Conservation (phyloP, 495 filamentous ascomycete species). For the Amniculicola lignicola region DNA sequence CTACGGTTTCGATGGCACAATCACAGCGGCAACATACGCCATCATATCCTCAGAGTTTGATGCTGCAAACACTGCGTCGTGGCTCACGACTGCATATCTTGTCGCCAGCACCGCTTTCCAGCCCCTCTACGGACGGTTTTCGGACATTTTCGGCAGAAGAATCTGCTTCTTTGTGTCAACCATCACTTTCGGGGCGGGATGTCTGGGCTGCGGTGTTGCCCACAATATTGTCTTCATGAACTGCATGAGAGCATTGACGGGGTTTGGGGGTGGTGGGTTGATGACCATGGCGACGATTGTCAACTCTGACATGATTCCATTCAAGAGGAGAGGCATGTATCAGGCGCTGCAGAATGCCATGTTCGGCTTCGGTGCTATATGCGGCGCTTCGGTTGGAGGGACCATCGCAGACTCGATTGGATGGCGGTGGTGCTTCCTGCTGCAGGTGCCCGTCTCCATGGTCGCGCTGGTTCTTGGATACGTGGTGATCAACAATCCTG, state of each 20-base stretch:
- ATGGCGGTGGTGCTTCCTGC: constrained; percentile 52
- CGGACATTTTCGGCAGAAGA: constrained; percentile 36
- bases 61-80: constrained; percentile 52
- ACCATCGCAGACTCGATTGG: constrained; percentile 50
- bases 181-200: constrained; percentile 48
- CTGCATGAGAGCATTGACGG: constrained; percentile 49
- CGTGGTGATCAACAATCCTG: constrained; percentile 47
- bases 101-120: constrained; percentile 56
- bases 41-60: constrained; percentile 58
- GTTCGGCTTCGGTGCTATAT: constrained; percentile 55
- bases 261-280: constrained; percentile 58
- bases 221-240: constrained; percentile 45
- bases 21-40: constrained; percentile 63
- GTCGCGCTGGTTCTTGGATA: constrained; percentile 54
- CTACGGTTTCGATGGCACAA: constrained; percentile 63
- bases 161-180: constrained; percentile 50
- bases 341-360: constrained; percentile 62
- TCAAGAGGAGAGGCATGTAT: constrained; percentile 62
- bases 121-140: constrained; percentile 49
- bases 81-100: constrained; percentile 59
- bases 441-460: constrained; percentile 51
- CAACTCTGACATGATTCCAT: constrained; percentile 64
- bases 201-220: constrained; percentile 49
- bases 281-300: constrained; percentile 65
- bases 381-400: constrained; percentile 50